Conservation (phyloP, 495 filamentous ascomycete genomes). For the Trichoderma virens region DNA sequence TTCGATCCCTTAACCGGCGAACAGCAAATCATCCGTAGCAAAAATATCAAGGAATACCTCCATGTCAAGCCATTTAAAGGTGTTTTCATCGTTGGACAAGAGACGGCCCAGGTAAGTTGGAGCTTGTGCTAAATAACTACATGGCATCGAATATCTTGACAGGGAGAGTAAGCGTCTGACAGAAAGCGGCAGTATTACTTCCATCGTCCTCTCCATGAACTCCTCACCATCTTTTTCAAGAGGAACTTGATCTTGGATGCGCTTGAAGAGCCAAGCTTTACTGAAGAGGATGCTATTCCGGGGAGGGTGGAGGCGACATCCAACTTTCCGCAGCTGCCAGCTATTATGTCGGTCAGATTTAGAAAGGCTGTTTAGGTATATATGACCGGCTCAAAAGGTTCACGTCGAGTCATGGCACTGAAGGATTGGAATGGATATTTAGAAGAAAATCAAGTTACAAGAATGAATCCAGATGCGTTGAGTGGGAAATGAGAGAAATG, state of each 20-base stretch:
- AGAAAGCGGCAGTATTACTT: constrained; percentile 26
- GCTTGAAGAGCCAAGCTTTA: constrained; percentile 34
- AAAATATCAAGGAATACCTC: constrained; percentile 28
- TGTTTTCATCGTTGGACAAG: constrained; percentile 23
- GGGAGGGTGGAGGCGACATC: constrained; percentile 20
- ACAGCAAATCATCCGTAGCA: constrained; percentile 18
- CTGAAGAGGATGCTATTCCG: constrained; percentile 16
- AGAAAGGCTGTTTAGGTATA: neutral
- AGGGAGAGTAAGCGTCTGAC: neutral
- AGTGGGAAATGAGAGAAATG: too few species aligned
- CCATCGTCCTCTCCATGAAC: constrained; percentile 34
- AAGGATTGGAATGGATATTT: neutral
- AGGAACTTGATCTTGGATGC: constrained; percentile 32
- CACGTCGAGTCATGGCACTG: neutral
- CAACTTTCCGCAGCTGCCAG: constrained; percentile 32
- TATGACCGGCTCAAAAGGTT: neutral
- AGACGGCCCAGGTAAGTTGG: constrained; percentile 22
- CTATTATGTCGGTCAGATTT: constrained; percentile 28
- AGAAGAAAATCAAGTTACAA: too few species aligned
- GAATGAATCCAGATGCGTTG: too few species aligned
- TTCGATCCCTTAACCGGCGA: constrained; percentile 19
- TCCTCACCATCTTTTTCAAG: constrained; percentile 31
- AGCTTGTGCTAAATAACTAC: neutral
- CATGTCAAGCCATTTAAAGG: constrained; percentile 28
- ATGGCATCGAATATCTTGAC: too few species aligned